Evolutionary conservation across 805 yeast genomes (phyloP), one percentile per base, ranked within the genome.

Genomic region (Saturnispora sanitii): DNA sequence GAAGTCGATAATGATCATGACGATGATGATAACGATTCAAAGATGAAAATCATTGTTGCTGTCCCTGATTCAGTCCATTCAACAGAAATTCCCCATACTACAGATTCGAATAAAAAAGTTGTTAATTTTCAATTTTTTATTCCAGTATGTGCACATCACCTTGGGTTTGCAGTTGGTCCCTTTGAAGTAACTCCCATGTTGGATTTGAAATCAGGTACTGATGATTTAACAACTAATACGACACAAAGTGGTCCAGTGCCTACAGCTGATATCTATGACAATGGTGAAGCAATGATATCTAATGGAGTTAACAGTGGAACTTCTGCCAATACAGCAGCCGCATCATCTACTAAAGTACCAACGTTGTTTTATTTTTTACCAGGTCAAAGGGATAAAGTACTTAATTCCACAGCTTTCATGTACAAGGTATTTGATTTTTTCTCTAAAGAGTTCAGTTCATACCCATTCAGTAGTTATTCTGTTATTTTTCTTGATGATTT

Each of bases 151-250:
- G 85, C 98, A 1, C 96, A 88, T 50, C 96, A 90, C 58, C 68
- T 92, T 17, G 97, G 97, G 0, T 92, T 94, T 79, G 88, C 95
- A 0, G 74, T 87, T 4, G 98, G 97, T 0, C 80, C 95, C 2
- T 92, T 90, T 57, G 78, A 79, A 32, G 73, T 73, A 40, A 63
- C 77, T 2, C 73, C 77, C 0, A 51, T 86, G 23, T 58, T 77
- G 6, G 73, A 69, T 33, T 51, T 62, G 22, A 64, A 70, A 21
- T 49, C 56, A 4, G 60, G 54, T 2, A 34, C 54, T 1, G 58
- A 54, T 20, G 57, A 55, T 4, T 29, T 56, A 9, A 43, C 44
- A 9, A 47, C 54, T 5, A 43, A 48, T 2, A 53, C 38, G 7
- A 34, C 45, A 4, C 25, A 40, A 21, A 49, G 54, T 17, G 65